Conservation (phyloP, 257 asterid genomes). For the Solanum rostratum region DNA sequence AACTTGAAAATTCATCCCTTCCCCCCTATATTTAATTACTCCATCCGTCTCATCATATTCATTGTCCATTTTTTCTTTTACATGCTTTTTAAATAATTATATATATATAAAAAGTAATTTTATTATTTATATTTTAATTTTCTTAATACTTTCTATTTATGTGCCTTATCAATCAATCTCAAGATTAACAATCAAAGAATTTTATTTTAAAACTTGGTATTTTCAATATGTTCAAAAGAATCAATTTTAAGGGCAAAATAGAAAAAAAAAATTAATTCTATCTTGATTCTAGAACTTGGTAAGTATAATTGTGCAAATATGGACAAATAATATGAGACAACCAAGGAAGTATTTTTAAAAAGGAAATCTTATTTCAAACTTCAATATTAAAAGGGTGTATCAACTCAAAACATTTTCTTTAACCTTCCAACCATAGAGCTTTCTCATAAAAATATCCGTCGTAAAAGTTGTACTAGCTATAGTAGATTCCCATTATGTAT, state of each 20-base stretch:
- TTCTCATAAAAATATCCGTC: background rate
- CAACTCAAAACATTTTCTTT: background rate
- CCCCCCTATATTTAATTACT: background rate
- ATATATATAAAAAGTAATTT: no score
- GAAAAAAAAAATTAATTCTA: background rate
- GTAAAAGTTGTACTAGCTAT: background rate
- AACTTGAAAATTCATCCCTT: background rate
- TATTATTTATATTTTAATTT: no score
- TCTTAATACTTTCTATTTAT: no score
- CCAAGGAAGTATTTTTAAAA: fast-evolving
- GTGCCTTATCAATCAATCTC: background rate
- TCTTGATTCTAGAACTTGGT: background rate
- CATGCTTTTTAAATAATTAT: no score
- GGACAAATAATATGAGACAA: background rate
- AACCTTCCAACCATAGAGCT: no score
- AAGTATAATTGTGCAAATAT: fast-evolving
- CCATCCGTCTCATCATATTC: no score
- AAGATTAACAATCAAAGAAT: background rate
- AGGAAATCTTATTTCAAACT: background rate
- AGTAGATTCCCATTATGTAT: background rate
- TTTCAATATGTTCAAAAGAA: background rate
- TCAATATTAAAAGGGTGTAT: background rate
- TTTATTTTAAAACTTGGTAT: background rate
- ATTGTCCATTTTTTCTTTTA: no score
- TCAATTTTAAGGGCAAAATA: background rate